These are phyloP conservation scores for Turnera subulata DNA, from an alignment of 345 rosid species.

Conservation along the genomic window DNA sequence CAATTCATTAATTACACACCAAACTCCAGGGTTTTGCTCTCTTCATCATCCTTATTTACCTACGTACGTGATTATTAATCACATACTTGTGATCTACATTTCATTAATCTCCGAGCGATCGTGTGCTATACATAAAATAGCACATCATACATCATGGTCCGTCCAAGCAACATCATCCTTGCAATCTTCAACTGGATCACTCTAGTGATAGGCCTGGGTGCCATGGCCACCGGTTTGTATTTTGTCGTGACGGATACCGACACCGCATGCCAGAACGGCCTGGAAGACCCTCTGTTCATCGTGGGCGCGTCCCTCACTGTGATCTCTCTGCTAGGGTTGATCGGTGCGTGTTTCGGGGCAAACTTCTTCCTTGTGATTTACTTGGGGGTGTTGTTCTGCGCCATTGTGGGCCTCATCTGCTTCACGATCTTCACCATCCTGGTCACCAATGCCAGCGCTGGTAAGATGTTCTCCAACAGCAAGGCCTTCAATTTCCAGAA, in stretches of 20 bases:
- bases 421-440: conserved; percentile 28
- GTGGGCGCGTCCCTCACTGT: conserved; percentile 23
- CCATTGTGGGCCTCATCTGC: conserved; percentile 21
- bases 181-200: conserved; percentile 1
- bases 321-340: conserved; percentile 23
- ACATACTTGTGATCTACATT: too few species aligned
- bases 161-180: background rate
- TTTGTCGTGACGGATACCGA: background rate
- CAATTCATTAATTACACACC: too few species aligned
- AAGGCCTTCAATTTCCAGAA: conserved; percentile 26
- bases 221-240: background rate
- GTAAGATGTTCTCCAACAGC: conserved; percentile 16
- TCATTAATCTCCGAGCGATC: too few species aligned
- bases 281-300: conserved; percentile 21
- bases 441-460: conserved; percentile 24
- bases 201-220: background rate
- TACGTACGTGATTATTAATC: too few species aligned
- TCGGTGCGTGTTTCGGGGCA: conserved; percentile 31
- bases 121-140: too few species aligned
- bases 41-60: too few species aligned
- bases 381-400: conserved; percentile 29
- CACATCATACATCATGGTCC: background rate
- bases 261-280: conserved; percentile 24
- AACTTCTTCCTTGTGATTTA: conserved; percentile 21
- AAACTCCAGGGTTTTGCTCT: too few species aligned